Evolutionary conservation across 208 protist genomes (phyloP), one percentile per base, ranked within the genome.

Genomic region (Zelonia costaricensis): DNA sequence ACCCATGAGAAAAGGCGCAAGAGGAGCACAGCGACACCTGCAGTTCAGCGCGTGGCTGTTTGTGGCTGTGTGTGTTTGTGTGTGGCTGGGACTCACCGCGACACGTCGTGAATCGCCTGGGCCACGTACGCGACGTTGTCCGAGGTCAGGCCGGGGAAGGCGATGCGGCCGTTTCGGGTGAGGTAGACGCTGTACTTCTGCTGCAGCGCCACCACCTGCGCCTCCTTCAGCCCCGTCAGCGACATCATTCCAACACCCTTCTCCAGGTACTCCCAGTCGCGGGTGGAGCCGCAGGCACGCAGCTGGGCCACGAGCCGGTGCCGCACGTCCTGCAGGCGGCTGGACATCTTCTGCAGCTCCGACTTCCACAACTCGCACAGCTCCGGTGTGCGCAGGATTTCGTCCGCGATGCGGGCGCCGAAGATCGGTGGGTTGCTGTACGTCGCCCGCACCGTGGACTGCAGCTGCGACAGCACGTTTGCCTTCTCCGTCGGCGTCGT

Each of bases 161-260:
- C 79, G 22, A 88, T 77, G 45, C 88, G 74, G 45, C 88, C 88
- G 49, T 91, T 86, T 16, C 64, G 53, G 6, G 74, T 91, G 70
- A 95, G 75, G 57, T 92, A 95, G 20, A 95, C 62, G 70, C 90
- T 80, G 62, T 88, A 78, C 61, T 86, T 67, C 31, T 64, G 46
- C 38, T 68, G 65, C 54, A 92, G 59, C 46, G 10, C 45, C 8
- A 42, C 30, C 38, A 91, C 89, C 74, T 97, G 75, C 31, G 76
- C 73, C 66, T 74, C 69, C 51, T 65, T 92, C n/a, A 99, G 80
- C 28, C 97, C 96, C 1, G 91, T 92, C 75, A 91, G 98, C 28
- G 92, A 94, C 80, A 99, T 99, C 97, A 99, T 99, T 54, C 98
- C 98, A 35, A 96, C 92, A 63, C 98, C 96, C 6, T 82, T 72